These are phyloP conservation scores for Drosera spatulata DNA, from an alignment of 179 eudicot species.

Conservation along the genomic window DNA sequence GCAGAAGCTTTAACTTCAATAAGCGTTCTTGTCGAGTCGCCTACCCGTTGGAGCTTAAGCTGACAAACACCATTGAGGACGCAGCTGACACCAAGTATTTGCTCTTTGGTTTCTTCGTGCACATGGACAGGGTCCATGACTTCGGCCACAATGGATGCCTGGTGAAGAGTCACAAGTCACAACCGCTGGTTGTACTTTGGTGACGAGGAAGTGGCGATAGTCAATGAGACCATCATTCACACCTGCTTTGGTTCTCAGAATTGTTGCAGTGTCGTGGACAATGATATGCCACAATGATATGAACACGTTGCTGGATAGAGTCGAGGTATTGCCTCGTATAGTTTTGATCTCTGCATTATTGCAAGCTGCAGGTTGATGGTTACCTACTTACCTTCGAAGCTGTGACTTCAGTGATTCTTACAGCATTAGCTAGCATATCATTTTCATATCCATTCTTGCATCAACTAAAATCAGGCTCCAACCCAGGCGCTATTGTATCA, in stretches of 20 bases:
- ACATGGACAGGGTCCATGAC: conserved; percentile 66
- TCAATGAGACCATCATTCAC: conserved; percentile 61
- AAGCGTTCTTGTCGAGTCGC: conserved; percentile 65
- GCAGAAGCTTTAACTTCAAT: conserved; percentile 12
- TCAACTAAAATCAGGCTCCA: too few relatives aligned
- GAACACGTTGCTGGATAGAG: conserved; percentile 27
- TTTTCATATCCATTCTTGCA: too few relatives aligned
- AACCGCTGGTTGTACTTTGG: conserved; percentile 12
- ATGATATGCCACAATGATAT: conserved; percentile 43
- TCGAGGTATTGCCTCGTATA: too few relatives aligned
- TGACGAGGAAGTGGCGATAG: conserved; percentile 38
- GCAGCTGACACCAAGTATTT: conserved; percentile 49
- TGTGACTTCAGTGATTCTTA: too few relatives aligned
- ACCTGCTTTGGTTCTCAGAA: conserved; percentile 69
- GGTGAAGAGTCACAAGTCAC: conserved; percentile 66
- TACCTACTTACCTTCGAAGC: too few relatives aligned
- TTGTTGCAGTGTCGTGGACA: conserved; percentile 59
- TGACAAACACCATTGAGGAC: conserved; percentile 56
- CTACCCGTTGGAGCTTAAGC: conserved; percentile 59
- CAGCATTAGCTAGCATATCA: too few relatives aligned
- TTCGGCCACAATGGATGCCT: conserved; percentile 69
- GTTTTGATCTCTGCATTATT: too few relatives aligned
- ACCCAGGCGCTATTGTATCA: too few relatives aligned
- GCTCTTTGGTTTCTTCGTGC: conserved; percentile 58
- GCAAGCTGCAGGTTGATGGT: too few relatives aligned